phyloP scores from a whole-genome alignment of 2,329 filamentous ascomycete species.

The Tolypocladium paradoxum region DNA sequence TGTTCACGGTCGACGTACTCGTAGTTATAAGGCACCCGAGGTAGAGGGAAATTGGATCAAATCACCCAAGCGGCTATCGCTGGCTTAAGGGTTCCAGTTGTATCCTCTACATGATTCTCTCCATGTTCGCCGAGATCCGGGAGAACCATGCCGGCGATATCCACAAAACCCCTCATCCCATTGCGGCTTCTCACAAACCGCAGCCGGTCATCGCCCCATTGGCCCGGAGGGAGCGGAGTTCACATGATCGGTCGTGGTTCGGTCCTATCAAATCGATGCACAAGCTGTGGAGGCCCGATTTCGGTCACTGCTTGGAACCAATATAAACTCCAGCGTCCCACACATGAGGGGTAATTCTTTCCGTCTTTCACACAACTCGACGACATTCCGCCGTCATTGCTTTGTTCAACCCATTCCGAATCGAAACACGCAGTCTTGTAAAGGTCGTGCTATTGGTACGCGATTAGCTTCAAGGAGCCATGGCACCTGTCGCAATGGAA shows the following conservation, averaged over 20 bases:
- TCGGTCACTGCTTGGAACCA: neutral
- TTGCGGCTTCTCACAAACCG: neutral
- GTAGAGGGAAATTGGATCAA: neutral
- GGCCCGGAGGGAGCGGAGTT: neutral
- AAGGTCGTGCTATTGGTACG: slow-evolving; percentile 6
- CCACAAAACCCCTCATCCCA: neutral
- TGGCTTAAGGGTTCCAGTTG: neutral
- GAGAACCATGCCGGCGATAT: neutral
- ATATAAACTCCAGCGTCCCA: neutral
- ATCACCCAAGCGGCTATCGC: neutral
- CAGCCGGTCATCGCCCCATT: neutral
- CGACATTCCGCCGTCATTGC: neutral
- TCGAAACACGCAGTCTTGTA: neutral
- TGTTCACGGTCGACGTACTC: too few species aligned
- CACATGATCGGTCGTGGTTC: neutral
- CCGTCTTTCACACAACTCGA: neutral
- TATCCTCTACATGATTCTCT: neutral
- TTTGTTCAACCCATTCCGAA: neutral
- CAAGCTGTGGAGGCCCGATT: neutral
- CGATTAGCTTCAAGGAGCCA: slow-evolving; percentile 10
- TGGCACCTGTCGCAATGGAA: slow-evolving; percentile 20
- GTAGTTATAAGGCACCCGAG: too few species aligned
- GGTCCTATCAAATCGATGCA: neutral
- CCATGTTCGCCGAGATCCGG: neutral
- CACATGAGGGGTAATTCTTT: neutral